Evolutionary conservation across 495 filamentous ascomycete species (phyloP), one percentile per base, ranked within the genome.

Genomic region (Lasiosphaeris hirsuta): DNA sequence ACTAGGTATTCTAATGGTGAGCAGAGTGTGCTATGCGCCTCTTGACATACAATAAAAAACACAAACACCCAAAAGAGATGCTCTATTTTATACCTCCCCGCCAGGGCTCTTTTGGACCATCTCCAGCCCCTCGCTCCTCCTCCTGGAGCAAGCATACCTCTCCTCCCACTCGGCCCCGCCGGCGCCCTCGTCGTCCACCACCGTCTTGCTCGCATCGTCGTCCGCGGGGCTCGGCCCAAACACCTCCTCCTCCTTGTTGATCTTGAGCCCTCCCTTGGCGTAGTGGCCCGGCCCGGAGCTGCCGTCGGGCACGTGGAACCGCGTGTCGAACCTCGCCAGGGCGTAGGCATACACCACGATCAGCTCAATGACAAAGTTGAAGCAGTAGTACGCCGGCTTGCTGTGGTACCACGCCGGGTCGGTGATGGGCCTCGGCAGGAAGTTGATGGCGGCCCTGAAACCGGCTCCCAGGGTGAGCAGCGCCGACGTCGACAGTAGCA

Each of bases 341-440:
- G 83, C 75, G 67, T 87, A 92, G 3, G 85, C 58, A 4, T 69
- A 70, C 0, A 93, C 78, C n/a, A 92, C 81, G 9, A 86, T 38
- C 30, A 89, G 68, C 68, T 96, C 92, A 9, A 90, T 75, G 1
- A 71, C 73, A 60, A 89, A 92, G 65, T 87, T 83, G 75, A 96
- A 92, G 60, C 84, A 61, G 70, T 92, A 96, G 71, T 91, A 96
- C 62, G 80, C 81, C 2, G 82, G 82, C 62, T 85, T 87, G 62
- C 65, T 71, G 58, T 89, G 79, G 58, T 89, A 96, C 78, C 83
- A 86, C 1, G 83, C 79, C 10, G 91, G 86, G 35, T 88, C 18
- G 1, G 42, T 66, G 9, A 64, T 42, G 0, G 85, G 86, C 7
- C 84, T 75, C 0, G 79, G 69, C 40, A 75, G 72, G 71, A 80